phyloP scores from a whole-genome alignment of 805 yeast genomes.

The Wickerhamomyces sydowiorum region DNA sequence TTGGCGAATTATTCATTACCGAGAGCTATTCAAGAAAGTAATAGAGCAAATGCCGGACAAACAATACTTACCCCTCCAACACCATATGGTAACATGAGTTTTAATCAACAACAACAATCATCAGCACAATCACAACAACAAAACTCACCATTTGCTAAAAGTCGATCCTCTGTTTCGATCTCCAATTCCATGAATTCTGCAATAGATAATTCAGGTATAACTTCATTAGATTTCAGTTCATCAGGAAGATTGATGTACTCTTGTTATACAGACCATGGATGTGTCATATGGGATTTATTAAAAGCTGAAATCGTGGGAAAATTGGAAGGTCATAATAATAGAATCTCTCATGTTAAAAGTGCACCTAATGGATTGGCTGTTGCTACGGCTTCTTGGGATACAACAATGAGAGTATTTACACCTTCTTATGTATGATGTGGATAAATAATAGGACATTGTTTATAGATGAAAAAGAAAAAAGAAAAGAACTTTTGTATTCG shows the following conservation, averaged over 20 bases:
- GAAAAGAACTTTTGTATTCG: too few species aligned
- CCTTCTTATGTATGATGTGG: constrained; percentile 23
- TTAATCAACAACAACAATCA: constrained; percentile 8
- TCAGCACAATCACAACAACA: constrained; percentile 3
- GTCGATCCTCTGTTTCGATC: constrained; percentile 18
- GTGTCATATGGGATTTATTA: constrained; percentile 73
- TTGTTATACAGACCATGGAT: constrained; percentile 71
- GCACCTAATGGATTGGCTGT: constrained; percentile 74
- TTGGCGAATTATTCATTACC: constrained; percentile 41
- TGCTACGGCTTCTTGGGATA: constrained; percentile 79
- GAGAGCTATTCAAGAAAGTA: constrained; percentile 5
- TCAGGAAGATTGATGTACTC: constrained; percentile 73
- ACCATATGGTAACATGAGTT: neutral
- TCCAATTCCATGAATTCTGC: constrained; percentile 22
- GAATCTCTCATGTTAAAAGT: constrained; percentile 56
- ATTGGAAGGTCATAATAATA: constrained; percentile 57
- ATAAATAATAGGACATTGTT: neutral
- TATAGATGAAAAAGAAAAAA: neutral
- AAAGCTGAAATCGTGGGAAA: constrained; percentile 60
- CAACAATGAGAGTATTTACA: constrained; percentile 64
- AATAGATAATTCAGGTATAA: constrained; percentile 61
- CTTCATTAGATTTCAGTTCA: constrained; percentile 63
- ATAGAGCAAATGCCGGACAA: too few species aligned
- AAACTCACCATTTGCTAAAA: constrained; percentile 2
- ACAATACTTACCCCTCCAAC: constrained; percentile 9